Evolutionary conservation across 192 early-diverging fungal species (phyloP).

Genomic region (Backusella australiensis): DNA sequence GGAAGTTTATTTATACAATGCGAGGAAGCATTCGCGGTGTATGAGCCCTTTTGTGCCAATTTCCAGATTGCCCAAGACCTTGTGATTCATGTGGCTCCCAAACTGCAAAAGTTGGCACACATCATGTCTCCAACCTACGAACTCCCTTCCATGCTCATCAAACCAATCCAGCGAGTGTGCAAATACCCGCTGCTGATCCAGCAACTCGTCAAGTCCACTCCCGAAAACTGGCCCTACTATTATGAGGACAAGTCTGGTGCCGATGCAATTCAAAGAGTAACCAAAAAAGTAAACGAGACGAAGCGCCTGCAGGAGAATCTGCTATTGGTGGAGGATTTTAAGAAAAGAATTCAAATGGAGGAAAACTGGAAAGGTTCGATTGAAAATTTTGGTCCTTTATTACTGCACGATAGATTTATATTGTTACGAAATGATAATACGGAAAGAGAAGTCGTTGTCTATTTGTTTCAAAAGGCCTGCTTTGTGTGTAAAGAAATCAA

Average conservation of each 20-base stretch:
- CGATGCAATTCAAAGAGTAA: slow-evolving; percentile 79
- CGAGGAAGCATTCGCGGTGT: slow-evolving; percentile 79
- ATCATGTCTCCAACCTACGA: slow-evolving; percentile 84
- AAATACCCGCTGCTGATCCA: slow-evolving; percentile 95
- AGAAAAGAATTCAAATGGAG: slow-evolving; percentile 58
- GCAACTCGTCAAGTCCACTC: slow-evolving; percentile 66
- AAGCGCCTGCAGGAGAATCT: slow-evolving; percentile 87
- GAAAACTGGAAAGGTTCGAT: slow-evolving; percentile 83
- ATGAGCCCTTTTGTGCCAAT: slow-evolving; percentile 95
- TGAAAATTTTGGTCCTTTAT: slow-evolving; percentile 78
- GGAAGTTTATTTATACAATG: slow-evolving; percentile 81
- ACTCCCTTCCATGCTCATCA: slow-evolving; percentile 92
- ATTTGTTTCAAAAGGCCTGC: slow-evolving; percentile 89
- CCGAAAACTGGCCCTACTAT: slow-evolving; percentile 51
- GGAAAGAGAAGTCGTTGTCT: slow-evolving; percentile 81
- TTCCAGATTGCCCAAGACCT: slow-evolving; percentile 75
- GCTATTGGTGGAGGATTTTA: slow-evolving; percentile 74
- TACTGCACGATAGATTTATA: slow-evolving; percentile 86
- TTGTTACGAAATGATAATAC: slow-evolving; percentile 67
- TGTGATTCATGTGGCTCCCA: slow-evolving; percentile 57
- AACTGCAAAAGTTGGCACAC: slow-evolving; percentile 60
- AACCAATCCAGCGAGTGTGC: slow-evolving; percentile 96
- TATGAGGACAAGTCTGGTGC: slow-evolving; percentile 71
- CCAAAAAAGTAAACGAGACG: slow-evolving; percentile 89
- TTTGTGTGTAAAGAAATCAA: slow-evolving; percentile 90